Conservation (phyloP, 2,329 filamentous ascomycete species). For the Aspergillus oerlinghausenensis region DNA sequence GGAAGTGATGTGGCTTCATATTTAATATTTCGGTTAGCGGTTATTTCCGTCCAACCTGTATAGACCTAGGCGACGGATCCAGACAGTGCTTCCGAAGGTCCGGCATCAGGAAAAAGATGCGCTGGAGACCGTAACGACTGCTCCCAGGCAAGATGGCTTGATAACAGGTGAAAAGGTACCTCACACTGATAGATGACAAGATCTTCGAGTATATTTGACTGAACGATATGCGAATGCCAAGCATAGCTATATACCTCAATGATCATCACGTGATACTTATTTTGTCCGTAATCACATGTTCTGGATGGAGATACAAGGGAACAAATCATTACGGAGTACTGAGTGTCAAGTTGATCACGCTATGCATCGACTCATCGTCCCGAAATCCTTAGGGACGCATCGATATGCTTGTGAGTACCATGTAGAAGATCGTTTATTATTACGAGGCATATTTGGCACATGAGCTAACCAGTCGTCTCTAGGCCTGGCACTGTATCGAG, state of each 20-base stretch:
- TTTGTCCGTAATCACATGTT: background rate
- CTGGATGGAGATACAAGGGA: background rate
- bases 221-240: background rate
- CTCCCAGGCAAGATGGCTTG: background rate
- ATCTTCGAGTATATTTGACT: background rate
- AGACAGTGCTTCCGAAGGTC: background rate
- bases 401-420: conserved; percentile 40
- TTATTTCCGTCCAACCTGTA: background rate
- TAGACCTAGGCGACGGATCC: no score
- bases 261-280: background rate
- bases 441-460: background rate
- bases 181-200: background rate
- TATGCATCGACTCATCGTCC: conserved; percentile 36
- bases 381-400: conserved; percentile 35
- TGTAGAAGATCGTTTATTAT: background rate
- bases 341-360: conserved; percentile 7
- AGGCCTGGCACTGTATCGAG: conserved; percentile 44
- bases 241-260: background rate
- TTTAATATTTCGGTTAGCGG: background rate
- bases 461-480: background rate
- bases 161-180: background rate
- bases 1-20: background rate
- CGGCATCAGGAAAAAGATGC: background rate
- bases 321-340: background rate
- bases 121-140: background rate